These are phyloP conservation scores for Stephania japonica DNA, from an alignment of 164 flowering plant genomes.

Conservation along the genomic window DNA sequence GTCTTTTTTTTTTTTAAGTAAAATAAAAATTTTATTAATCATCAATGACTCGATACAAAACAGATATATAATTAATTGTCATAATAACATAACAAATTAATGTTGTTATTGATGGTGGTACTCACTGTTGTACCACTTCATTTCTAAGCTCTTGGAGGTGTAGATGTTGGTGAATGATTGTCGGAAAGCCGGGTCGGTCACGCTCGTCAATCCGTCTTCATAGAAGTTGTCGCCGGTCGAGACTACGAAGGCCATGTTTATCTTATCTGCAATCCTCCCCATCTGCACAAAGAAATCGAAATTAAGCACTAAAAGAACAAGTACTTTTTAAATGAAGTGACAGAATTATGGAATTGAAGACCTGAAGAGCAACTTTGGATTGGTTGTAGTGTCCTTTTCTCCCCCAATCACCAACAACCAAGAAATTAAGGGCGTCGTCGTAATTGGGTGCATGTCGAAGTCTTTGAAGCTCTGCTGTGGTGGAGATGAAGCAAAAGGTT, in stretches of 20 bases:
- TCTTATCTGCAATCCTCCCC: conserved; percentile 55
- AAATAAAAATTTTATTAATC: background rate
- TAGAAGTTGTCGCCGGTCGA: conserved; percentile 80
- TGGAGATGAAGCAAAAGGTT: background rate
- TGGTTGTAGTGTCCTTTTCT: conserved; percentile 12
- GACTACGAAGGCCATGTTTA: conserved; percentile 51
- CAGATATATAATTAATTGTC: no score
- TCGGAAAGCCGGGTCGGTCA: conserved; percentile 45
- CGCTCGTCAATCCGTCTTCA: conserved; percentile 45
- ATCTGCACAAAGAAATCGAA: conserved; percentile 31
- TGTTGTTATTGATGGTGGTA: no score
- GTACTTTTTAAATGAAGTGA: background rate
- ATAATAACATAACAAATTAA: no score
- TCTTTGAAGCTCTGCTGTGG: conserved; percentile 2
- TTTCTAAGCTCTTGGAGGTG: conserved; percentile 60
- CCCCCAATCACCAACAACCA: conserved; percentile 16
- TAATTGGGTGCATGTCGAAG: background rate
- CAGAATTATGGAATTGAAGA: background rate
- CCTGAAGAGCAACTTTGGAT: conserved; percentile 13
- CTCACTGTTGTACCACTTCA: conserved; percentile 44
- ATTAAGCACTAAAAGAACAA: no score
- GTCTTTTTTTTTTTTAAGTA: no score
- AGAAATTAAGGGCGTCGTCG: conserved; percentile 9
- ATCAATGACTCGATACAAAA: background rate
- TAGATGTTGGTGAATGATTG: conserved; percentile 60